Base-by-base conservation (phyloP, 2,329 filamentous ascomycete genomes). In the Pseudogymnoascus sp. region DNA sequence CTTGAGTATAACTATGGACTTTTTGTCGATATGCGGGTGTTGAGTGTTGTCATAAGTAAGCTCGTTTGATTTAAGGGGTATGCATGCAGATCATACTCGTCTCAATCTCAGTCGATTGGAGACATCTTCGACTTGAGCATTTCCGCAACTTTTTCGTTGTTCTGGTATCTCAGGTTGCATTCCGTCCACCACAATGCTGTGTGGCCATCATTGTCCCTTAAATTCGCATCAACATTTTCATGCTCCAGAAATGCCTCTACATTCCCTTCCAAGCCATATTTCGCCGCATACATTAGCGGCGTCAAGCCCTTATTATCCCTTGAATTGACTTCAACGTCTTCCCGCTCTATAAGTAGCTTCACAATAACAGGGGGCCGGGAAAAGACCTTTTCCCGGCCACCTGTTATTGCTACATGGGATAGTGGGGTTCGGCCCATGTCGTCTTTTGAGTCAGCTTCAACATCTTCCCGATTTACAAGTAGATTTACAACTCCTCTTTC, bases 151-250 rank as follows among this genome's bases (percentile, higher is more conserved):
- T 33, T n/a, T 14, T 43, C 22, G 22, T 3, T 19, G 14, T 22
- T 24, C 0, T 28, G 0, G 16, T n/a, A 16, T 19, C 19, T 19
- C 19, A 19, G 19, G 19, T 19, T 19, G 19, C 19, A 19, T 46
- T 16, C 24, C 26, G 59, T 59, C 28, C n/a, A 40, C 31, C 43
- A 61, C 19, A 62, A 24, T 56, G 53, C 61, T 7, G 53, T 16
- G 43, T 31, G 61, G 12, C 37, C 31, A 41, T 14, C n/a, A 16
- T 40, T 19, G 43, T 61, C 53, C 53, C 33, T 60, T 24, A 33
- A 60, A 28, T 62, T 53, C 1, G 19, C 61, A 12, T 62, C 61
- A 8, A 62, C 61, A 22, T 62, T 14, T 31, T 35, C 61, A 0
- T 46, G 37, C 14, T 60, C 26, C 11, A 62, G 8, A 11, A 62